Base-by-base conservation (phyloP, 164 flowering plant genomes). In the Tetrastigma voinierianum region DNA sequence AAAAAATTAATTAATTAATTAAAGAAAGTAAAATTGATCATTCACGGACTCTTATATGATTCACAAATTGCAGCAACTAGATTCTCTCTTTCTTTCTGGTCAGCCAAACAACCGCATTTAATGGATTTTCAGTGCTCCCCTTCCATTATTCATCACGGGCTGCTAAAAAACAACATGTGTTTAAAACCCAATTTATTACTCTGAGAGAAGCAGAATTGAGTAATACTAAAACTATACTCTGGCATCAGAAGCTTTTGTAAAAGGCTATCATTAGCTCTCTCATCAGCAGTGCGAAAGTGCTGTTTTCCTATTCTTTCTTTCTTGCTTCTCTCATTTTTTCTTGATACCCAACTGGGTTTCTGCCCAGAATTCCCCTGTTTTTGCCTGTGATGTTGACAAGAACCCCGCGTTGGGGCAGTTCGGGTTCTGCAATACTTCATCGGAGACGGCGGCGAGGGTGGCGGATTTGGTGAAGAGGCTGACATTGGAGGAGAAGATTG, bases 401-500 rank as follows among this genome's bases (percentile, higher is more conserved):
- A 86, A 87, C 55, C 80, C 96, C 0, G 55, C 43, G 1, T 25
- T 87, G 75, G 72, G 75, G 49, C 62, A 64, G 0, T 82, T 75
- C 24, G 79, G 83, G 20, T 93, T 96, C 74, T 96, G 99, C 62
- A 59, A 96, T 68, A 17, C 70, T 46, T 74, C 88, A 11, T 46
- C 81, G 73, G 81, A 69, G 63, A 59, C 77, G 15, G 68, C 67
- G 5, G 72, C 57, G 4, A 78, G 99, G 62, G 99, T 96, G 45
- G 67, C 18, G 6, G 99, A 96, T 71, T 67, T 96, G 73, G 95
- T 96, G 57, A 68, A 73, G 72, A 75, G 92, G 76, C 80, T 96
- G 5, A 96, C 96, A 70, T 76, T 96, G 87, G 79, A 82, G 51
- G 98, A 96, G 87, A 96, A 93, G 59, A 81, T 96, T 32, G 62